Evolutionary conservation across 495 filamentous ascomycete genomes (phyloP).

Genomic region (Talaromyces adpressus): DNA sequence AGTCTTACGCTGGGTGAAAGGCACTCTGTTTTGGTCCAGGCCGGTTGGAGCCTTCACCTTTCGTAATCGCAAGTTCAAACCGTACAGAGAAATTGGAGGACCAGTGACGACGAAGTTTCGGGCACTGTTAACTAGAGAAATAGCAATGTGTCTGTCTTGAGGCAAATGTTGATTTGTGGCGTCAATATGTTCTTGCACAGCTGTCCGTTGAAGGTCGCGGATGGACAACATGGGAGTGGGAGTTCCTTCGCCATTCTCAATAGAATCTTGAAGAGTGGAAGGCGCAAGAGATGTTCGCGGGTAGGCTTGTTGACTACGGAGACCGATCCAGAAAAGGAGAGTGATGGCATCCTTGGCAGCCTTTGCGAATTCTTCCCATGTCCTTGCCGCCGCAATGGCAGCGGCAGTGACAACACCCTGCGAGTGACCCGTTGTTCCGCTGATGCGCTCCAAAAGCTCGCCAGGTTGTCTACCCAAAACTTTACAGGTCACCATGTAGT

Average conservation of each 20-base stretch:
- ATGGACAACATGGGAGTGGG: constrained; percentile 98
- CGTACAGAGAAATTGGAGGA: constrained; percentile 90
- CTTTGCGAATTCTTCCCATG: constrained; percentile 83
- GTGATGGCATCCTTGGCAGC: constrained; percentile 71
- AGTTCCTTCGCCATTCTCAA: constrained; percentile 85
- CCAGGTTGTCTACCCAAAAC: constrained; percentile 81
- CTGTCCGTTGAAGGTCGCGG: constrained; percentile 74
- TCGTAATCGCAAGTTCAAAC: constrained; percentile 84
- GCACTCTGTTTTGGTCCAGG: constrained; percentile 89
- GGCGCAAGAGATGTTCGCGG: constrained; percentile 92
- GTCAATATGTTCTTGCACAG: constrained; percentile 91
- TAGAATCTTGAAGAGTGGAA: constrained; percentile 82
- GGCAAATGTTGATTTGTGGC: constrained; percentile 94
- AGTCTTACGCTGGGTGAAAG: constrained; percentile 89
- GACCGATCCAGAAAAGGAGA: constrained; percentile 98
- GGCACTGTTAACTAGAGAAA: constrained; percentile 93
- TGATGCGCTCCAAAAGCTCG: constrained; percentile 70
- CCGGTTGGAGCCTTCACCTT: constrained; percentile 97
- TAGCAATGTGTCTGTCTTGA: constrained; percentile 82
- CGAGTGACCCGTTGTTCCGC: constrained; percentile 91
- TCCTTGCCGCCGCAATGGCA: constrained; percentile 78
- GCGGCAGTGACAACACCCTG: constrained; percentile 93
- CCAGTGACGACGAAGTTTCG: constrained; percentile 96
- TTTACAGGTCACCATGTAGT: constrained; percentile 89
- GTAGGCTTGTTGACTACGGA: constrained; percentile 97